Conservation (phyloP, 495 filamentous ascomycete genomes). For the Aspergillus homomorphus region DNA sequence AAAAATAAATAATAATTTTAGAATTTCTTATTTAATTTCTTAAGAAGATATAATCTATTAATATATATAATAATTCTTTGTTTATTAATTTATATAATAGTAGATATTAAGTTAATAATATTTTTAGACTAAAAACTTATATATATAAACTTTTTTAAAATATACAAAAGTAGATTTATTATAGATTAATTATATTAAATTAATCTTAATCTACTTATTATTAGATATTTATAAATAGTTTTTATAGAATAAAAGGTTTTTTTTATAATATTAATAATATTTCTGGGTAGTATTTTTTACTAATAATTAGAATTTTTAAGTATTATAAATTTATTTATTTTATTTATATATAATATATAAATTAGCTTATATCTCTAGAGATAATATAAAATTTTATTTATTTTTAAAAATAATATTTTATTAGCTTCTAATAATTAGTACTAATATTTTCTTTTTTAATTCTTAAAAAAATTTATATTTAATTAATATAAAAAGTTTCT, state of each 20-base stretch:
- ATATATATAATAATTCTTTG: conserved; percentile 1
- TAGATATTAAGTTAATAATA: conserved; percentile 1
- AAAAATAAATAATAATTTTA: neutral
- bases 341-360: neutral
- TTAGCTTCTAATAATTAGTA: neutral
- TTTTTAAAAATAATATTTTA: neutral
- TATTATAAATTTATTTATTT: conserved; percentile 1
- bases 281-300: neutral
- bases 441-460: neutral
- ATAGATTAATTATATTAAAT: neutral
- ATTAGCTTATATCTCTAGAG: neutral
- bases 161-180: neutral
- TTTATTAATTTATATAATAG: conserved; percentile 2
- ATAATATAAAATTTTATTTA: neutral
- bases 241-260: neutral
- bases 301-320: conserved; percentile 2
- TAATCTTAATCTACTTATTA: neutral
- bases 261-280: neutral
- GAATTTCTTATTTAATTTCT: neutral
- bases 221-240: neutral
- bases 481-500: neutral
- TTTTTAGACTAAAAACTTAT: conserved; percentile 2
- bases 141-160: neutral
- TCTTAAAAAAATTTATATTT: neutral
- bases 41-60: neutral